Conservation (phyloP, 106 monocot genomes). For the Ottelia alismoides region DNA sequence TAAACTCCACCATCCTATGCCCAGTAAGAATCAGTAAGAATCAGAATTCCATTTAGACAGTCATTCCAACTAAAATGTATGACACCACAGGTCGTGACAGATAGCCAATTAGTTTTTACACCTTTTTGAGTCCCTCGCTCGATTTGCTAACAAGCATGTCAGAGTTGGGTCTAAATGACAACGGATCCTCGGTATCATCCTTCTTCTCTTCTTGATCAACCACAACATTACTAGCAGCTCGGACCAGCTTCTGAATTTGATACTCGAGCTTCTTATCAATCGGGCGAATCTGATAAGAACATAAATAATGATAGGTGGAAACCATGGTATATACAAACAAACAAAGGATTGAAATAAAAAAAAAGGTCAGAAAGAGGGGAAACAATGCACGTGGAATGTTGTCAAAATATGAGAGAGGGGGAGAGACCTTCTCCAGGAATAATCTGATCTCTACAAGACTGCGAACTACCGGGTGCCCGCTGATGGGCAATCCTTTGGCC, state of each 20-base stretch:
- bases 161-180: conserved; percentile 73
- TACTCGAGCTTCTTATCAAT: conserved; percentile 94
- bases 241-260: conserved; percentile 74
- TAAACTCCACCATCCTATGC: conserved; percentile 74
- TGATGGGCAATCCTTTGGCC: conserved; percentile 63
- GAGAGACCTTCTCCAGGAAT: conserved; percentile 97
- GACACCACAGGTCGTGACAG: too few species aligned
- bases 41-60: too few species aligned
- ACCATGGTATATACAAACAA: too few species aligned
- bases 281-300: conserved; percentile 78
- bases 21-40: too few species aligned
- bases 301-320: too few species aligned
- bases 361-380: too few species aligned
- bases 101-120: too few species aligned
- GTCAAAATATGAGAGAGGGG: too few species aligned
- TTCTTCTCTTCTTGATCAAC: conserved; percentile 24
- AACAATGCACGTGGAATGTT: too few species aligned
- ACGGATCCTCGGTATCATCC: conserved; percentile 32
- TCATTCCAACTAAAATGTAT: too few species aligned
- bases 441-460: conserved; percentile 76
- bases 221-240: conserved; percentile 29
- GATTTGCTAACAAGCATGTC: conserved; percentile 70
- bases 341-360: too few species aligned
- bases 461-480: conserved; percentile 59
- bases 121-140: too few species aligned